Evolutionary conservation across 1,139 yeast species (phyloP).

Genomic region (Candida glucosophila): DNA sequence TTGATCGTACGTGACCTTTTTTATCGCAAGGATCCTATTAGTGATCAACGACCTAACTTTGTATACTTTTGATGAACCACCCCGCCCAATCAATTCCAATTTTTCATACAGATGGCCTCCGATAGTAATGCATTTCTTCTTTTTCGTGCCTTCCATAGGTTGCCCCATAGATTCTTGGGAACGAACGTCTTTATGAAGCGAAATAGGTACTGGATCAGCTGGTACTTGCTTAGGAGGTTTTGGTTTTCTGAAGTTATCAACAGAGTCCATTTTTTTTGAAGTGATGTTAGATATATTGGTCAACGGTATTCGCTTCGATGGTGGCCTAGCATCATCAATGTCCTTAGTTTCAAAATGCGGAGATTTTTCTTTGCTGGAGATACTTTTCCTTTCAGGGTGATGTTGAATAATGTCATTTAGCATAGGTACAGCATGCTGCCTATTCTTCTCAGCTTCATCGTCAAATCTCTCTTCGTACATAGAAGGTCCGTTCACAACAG

Average conservation of each 20-base stretch:
- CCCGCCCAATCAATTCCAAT: conserved; percentile 76
- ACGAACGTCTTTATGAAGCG: conserved; percentile 2
- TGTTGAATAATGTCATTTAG: too few species aligned
- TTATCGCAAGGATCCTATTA: conserved; percentile 65
- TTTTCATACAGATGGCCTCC: conserved; percentile 66
- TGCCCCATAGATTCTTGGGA: not conserved
- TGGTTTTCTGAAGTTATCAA: conserved; percentile 18
- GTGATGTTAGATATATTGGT: too few species aligned
- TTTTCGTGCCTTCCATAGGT: too few species aligned
- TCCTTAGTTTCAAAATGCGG: too few species aligned
- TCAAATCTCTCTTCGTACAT: conserved; percentile 2
- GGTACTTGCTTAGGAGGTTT: conserved; percentile 9
- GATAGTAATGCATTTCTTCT: conserved; percentile 24
- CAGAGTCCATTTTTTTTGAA: too few species aligned
- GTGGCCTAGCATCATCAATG: too few species aligned
- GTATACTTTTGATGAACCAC: conserved; percentile 91
- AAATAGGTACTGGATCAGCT: not conserved
- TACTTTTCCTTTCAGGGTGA: too few species aligned
- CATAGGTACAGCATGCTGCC: too few species aligned
- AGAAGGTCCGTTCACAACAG: conserved; percentile 7
- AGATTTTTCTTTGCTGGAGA: too few species aligned
- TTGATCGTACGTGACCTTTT: conserved; percentile 73
- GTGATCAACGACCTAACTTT: conserved; percentile 53
- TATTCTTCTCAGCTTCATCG: conserved; percentile 2
- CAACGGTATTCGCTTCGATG: too few species aligned